Conservation (phyloP, 306 rosid genomes). For the Lathyrus sativus region DNA sequence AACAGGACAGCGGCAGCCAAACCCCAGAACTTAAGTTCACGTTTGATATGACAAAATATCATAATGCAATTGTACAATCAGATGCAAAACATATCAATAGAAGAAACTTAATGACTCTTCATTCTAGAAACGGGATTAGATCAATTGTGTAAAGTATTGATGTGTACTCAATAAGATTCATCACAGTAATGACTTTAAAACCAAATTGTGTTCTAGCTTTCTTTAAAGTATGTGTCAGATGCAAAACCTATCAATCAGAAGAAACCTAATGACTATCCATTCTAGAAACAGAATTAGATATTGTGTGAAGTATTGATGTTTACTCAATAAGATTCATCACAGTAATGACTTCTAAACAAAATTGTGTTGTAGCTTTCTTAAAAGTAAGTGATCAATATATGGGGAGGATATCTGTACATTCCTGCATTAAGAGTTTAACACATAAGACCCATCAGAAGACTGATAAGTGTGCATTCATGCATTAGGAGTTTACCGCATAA, state of each 20-base stretch:
- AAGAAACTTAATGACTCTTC: background rate
- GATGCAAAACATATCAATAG: conserved; percentile 15
- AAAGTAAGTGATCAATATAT: background rate
- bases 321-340: background rate
- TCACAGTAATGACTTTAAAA: background rate
- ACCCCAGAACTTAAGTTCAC: background rate
- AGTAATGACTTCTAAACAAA: background rate
- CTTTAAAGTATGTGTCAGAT: background rate
- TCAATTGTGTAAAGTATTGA: background rate
- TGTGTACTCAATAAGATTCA: background rate
- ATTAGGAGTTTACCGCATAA: too few relatives aligned
- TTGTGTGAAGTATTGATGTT: background rate
- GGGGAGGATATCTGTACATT: background rate
- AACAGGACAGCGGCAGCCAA: background rate
- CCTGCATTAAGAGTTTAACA: too few relatives aligned
- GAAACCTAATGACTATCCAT: background rate
- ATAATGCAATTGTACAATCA: conserved; percentile 11
- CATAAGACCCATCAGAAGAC: too few relatives aligned
- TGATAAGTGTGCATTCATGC: too few relatives aligned
- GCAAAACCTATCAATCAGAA: conserved; percentile 11
- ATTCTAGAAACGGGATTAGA: background rate
- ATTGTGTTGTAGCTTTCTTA: background rate
- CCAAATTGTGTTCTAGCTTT: background rate
- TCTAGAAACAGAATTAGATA: background rate
- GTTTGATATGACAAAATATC: background rate